phyloP scores from a whole-genome alignment of 257 asterid species.

The Fraxinus anomala region DNA sequence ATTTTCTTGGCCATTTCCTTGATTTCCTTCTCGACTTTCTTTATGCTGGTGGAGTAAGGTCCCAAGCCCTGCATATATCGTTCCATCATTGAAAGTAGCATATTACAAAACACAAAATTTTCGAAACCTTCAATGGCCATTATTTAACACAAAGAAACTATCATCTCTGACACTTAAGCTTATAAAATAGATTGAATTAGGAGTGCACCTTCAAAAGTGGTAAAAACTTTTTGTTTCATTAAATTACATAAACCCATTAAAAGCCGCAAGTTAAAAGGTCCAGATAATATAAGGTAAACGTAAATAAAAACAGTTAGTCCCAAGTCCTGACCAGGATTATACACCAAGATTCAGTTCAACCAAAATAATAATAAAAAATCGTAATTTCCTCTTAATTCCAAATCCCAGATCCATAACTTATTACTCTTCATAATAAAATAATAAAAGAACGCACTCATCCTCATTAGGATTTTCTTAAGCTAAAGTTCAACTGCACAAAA shows the following conservation, averaged over 20 bases:
- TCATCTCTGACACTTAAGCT: background rate
- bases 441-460: background rate
- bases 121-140: conserved; percentile 1
- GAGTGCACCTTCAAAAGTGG: background rate
- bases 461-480: background rate
- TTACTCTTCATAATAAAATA: background rate
- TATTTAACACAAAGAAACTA: conserved; percentile 5
- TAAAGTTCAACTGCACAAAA: background rate
- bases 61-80: conserved; percentile 71
- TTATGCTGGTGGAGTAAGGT: conserved; percentile 80
- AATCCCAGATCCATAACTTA: background rate
- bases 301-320: background rate
- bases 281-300: background rate
- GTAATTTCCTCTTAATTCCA: background rate
- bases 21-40: conserved; percentile 83
- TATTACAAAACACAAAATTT: background rate
- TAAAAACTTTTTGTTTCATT: background rate
- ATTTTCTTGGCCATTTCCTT: conserved; percentile 92
- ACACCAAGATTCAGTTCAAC: background rate
- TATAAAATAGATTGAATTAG: background rate
- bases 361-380: background rate
- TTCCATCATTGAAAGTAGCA: background rate
- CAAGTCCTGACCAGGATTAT: background rate
- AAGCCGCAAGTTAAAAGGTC: background rate
- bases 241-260: background rate